A percentile compares a stretch with the other conserved stretches of the same genome.
Conservation (phyloP, 2,329 filamentous ascomycete species). For the Exophiala xenobiotica region DNA sequence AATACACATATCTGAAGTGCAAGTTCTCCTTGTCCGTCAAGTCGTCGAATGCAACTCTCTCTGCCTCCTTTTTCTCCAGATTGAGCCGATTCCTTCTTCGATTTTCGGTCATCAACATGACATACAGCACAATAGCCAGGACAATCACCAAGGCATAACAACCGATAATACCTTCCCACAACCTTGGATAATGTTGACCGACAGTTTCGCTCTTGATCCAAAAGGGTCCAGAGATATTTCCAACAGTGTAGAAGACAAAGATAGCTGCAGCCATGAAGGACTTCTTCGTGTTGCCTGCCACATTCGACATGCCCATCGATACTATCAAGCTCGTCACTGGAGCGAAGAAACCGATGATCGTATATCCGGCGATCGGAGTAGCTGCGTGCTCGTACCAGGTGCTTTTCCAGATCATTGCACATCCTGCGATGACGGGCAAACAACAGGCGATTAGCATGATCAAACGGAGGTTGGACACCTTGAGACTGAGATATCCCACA, state of each 20-base stretch:
- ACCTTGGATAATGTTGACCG: slow-evolving; percentile 64
- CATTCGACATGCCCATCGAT: slow-evolving; percentile 62
- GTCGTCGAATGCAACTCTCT: slow-evolving; percentile 65
- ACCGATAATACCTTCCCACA: slow-evolving; percentile 67
- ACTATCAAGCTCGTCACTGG: slow-evolving; percentile 66
- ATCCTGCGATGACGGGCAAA: slow-evolving; percentile 72
- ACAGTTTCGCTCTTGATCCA: slow-evolving; percentile 67
- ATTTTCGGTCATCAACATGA: slow-evolving; percentile 62
- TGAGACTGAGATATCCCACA: slow-evolving; percentile 63
- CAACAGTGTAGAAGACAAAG: slow-evolving; percentile 73
- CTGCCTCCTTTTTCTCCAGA: slow-evolving; percentile 61
- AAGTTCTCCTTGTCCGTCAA: slow-evolving; percentile 68
- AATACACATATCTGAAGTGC: slow-evolving; percentile 63
- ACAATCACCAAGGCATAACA: slow-evolving; percentile 69
- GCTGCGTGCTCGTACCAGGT: slow-evolving; percentile 63
- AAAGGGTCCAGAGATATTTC: slow-evolving; percentile 74
- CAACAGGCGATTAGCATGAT: slow-evolving; percentile 65
- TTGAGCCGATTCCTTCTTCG: slow-evolving; percentile 48
- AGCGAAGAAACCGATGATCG: slow-evolving; percentile 71
- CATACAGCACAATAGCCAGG: slow-evolving; percentile 56
- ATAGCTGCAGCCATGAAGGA: slow-evolving; percentile 71
- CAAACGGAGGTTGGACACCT: slow-evolving; percentile 63
- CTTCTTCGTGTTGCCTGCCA: slow-evolving; percentile 76
- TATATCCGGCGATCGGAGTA: slow-evolving; percentile 68
- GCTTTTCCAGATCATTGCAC: slow-evolving; percentile 71